Conservation (phyloP, 352 stramenopile genomes). For the Aphanomyces astaci region DNA sequence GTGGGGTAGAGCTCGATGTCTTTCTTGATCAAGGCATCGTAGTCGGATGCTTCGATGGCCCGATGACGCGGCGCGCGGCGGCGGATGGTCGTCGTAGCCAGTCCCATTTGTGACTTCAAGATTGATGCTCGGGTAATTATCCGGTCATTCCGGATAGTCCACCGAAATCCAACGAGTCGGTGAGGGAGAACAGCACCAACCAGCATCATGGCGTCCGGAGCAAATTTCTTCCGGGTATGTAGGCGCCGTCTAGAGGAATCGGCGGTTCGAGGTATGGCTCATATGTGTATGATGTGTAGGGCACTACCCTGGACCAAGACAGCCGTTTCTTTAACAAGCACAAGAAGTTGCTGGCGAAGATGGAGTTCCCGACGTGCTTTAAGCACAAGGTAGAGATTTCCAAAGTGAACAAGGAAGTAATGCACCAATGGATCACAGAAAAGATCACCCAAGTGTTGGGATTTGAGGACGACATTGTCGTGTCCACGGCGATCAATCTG, state of each 20-base stretch:
- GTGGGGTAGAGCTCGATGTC: constrained; percentile 18
- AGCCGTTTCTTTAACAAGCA: constrained; percentile 78
- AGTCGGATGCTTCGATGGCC: constrained; percentile 2
- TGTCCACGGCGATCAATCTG: constrained; percentile 76
- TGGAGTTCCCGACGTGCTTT: constrained; percentile 75
- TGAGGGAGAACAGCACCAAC: neutral
- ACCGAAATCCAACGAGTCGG: neutral
- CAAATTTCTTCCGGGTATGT: constrained; percentile 21
- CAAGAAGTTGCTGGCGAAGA: constrained; percentile 83
- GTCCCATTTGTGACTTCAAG: neutral
- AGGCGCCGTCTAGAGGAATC: neutral
- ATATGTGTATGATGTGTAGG: constrained; percentile 27
- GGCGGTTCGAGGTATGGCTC: neutral
- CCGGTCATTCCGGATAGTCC: neutral
- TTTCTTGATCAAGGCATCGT: neutral
- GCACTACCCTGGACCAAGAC: constrained; percentile 69
- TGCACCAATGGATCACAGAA: constrained; percentile 83
- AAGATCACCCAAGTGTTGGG: constrained; percentile 79
- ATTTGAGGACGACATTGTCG: constrained; percentile 90
- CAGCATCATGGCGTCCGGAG: constrained; percentile 19
- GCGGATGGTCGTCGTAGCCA: too few relatives aligned
- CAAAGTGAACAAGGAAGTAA: constrained; percentile 87
- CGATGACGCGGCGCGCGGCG: constrained; percentile 1
- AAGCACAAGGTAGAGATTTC: constrained; percentile 72
- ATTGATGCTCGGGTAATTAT: neutral